Evolutionary conservation across 306 rosid species (phyloP).

Genomic region (Medicago lupulina): DNA sequence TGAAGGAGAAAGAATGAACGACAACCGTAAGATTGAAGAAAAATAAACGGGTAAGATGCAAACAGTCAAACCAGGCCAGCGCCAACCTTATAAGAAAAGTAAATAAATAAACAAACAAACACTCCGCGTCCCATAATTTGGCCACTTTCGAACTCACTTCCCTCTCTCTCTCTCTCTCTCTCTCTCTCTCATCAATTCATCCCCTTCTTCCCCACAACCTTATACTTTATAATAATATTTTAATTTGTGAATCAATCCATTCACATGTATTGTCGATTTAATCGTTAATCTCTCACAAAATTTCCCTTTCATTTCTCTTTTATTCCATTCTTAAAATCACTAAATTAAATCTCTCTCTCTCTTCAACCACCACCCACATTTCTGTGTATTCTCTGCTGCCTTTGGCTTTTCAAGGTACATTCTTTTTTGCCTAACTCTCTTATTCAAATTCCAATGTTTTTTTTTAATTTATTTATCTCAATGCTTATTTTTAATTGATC

Average conservation of each 20-base stretch:
- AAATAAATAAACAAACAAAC: no score
- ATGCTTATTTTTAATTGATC: not conserved
- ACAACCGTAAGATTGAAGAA: not conserved
- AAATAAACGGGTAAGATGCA: not conserved
- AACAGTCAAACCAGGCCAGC: constrained; percentile 44
- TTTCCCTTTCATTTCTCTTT: not conserved
- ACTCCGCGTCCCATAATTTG: constrained; percentile 4
- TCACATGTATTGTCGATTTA: not conserved
- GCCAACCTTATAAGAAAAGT: constrained; percentile 37
- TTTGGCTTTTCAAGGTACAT: constrained; percentile 53
- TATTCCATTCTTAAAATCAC: not conserved
- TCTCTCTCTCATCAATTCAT: not conserved
- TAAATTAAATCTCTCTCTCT: no score
- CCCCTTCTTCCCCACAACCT: no score
- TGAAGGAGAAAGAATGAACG: not conserved
- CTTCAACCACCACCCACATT: constrained; percentile 40
- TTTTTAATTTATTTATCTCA: not conserved
- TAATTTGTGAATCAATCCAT: not conserved
- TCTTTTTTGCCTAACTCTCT: constrained; percentile 21
- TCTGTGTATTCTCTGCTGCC: constrained; percentile 49
- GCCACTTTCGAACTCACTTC: not conserved
- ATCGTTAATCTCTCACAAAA: not conserved
- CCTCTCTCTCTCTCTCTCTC: not conserved
- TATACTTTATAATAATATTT: not conserved
- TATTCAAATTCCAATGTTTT: not conserved